Evolutionary conservation across 2,329 filamentous ascomycete species (phyloP).

Genomic region (Aspergillus felis): DNA sequence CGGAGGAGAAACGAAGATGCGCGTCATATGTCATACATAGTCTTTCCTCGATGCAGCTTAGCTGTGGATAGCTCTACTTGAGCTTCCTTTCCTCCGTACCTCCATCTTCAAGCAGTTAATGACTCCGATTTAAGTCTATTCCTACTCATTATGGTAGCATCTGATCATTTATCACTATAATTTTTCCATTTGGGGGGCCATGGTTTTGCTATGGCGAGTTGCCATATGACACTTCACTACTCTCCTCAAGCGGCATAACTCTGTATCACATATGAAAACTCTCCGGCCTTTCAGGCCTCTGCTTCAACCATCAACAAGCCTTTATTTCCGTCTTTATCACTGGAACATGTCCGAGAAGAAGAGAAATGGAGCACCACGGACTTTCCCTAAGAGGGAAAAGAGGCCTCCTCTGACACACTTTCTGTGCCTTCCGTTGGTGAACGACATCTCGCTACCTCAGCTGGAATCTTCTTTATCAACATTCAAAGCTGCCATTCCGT

Average conservation of each 20-base stretch:
- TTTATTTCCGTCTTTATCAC: background rate
- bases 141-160: background rate
- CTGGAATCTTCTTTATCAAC: slow-evolving; percentile 58
- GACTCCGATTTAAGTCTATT: background rate
- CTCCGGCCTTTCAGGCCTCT: slow-evolving; percentile 2
- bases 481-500: slow-evolving; percentile 58
- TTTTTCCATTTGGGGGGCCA: no score
- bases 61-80: background rate
- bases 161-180: background rate
- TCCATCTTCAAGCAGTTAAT: background rate
- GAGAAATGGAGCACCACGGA: background rate
- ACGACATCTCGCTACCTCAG: slow-evolving; percentile 56
- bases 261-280: slow-evolving; percentile 3
- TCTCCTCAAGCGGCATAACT: background rate
- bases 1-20: background rate
- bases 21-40: slow-evolving; percentile 7
- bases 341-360: slow-evolving; percentile 6
- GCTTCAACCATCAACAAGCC: background rate
- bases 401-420: slow-evolving; percentile 43
- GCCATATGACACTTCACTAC: background rate
- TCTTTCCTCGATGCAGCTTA: background rate
- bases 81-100: background rate
- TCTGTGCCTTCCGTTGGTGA: slow-evolving; percentile 59
- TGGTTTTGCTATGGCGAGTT: background rate
- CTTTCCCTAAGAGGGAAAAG: slow-evolving; percentile 17